These are phyloP conservation scores for Diaporthe sp. DNA, from an alignment of 2,329 filamentous ascomycete species.

Conservation along the genomic window DNA sequence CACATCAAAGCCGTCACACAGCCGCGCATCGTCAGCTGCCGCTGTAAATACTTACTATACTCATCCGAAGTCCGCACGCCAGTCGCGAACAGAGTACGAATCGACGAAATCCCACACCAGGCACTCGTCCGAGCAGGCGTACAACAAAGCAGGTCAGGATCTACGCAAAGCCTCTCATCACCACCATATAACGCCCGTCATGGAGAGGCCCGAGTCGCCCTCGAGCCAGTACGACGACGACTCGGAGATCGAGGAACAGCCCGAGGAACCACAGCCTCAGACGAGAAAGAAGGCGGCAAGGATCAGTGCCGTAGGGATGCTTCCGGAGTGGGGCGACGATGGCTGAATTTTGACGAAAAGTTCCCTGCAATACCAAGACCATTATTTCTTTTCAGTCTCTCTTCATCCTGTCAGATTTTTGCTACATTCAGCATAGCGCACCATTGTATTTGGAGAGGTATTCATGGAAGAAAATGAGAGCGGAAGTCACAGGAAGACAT, in stretches of 20 bases:
- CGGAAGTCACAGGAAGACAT: background rate
- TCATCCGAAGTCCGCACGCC: background rate
- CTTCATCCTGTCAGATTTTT: background rate
- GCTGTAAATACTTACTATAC: slow-evolving; percentile 2
- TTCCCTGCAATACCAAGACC: background rate
- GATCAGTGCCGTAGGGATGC: slow-evolving; percentile 53
- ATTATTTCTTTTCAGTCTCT: background rate
- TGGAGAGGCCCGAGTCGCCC: slow-evolving; percentile 52
- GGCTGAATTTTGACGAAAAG: slow-evolving; percentile 26
- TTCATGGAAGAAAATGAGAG: background rate
- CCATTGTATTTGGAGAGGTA: background rate
- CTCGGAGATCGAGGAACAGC: slow-evolving; percentile 41
- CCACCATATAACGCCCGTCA: slow-evolving; percentile 37
- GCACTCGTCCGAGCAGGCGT: background rate
- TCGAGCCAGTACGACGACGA: slow-evolving; percentile 44
- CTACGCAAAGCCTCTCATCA: background rate
- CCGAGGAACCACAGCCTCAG: slow-evolving; percentile 38
- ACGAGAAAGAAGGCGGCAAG: slow-evolving; percentile 52
- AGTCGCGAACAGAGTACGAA: slow-evolving; percentile 31
- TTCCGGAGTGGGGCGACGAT: slow-evolving; percentile 41
- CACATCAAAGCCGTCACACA: slow-evolving; percentile 37
- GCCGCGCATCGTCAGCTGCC: slow-evolving; percentile 37
- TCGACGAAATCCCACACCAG: slow-evolving; percentile 3
- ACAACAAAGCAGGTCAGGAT: background rate
- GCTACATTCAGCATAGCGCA: slow-evolving; percentile 37